A percentile compares a stretch with the other conserved stretches of the same genome.
phyloP scores from a whole-genome alignment of 225 moss, liverwort and hornwort genomes.

The Marchantia paleacea region DNA sequence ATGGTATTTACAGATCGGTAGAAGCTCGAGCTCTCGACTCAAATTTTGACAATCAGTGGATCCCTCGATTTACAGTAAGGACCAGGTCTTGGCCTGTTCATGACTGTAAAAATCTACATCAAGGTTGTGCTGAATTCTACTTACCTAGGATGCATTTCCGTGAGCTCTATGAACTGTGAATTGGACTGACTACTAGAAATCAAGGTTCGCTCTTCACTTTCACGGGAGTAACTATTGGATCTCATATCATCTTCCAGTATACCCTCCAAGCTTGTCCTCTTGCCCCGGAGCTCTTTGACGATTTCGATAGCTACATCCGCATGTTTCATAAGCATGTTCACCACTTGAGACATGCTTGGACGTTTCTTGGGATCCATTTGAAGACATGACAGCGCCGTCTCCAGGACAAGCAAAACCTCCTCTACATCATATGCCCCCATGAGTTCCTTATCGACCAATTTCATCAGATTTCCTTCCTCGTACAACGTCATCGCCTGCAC shows the following conservation, averaged over 20 bases:
- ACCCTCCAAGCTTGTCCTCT: neutral
- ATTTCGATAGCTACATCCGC: neutral
- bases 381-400: slow-evolving; percentile 3
- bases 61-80: too few species aligned
- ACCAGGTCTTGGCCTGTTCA: too few species aligned
- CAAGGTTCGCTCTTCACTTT: too few species aligned
- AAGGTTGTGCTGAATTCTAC: too few species aligned
- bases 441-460: neutral
- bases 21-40: too few species aligned
- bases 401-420: neutral
- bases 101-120: too few species aligned
- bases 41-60: too few species aligned
- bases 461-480: neutral
- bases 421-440: neutral
- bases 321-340: neutral
- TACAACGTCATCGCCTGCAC: neutral
- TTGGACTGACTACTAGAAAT: too few species aligned
- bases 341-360: slow-evolving; percentile 9
- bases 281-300: neutral
- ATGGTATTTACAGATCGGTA: too few species aligned
- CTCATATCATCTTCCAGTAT: neutral
- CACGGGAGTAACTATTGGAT: neutral
- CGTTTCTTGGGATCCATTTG: slow-evolving; percentile 2
- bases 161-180: too few species aligned
- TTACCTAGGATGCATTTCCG: too few species aligned